A percentile compares a stretch with the other conserved stretches of the same genome.
These are phyloP conservation scores for Viola pubescens DNA, from an alignment of 441 rosid genomes.

Conservation along the genomic window DNA sequence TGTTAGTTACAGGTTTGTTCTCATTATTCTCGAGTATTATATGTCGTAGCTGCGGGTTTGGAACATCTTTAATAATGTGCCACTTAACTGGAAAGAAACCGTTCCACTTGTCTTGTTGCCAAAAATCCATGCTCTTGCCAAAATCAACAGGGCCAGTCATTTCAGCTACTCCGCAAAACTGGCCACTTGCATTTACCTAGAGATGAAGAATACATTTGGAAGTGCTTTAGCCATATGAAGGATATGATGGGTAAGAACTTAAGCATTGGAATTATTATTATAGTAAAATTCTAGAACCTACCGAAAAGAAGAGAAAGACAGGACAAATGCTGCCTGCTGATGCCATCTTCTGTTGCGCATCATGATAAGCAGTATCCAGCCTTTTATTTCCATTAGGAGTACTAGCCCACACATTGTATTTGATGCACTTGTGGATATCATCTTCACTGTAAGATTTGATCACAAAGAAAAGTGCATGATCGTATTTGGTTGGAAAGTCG, in stretches of 20 bases:
- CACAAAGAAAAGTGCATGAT: slow-evolving; percentile 55
- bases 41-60: slow-evolving; percentile 55
- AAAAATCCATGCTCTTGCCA: slow-evolving; percentile 67
- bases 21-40: slow-evolving; percentile 69
- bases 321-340: slow-evolving; percentile 47
- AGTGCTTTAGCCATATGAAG: neutral
- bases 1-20: slow-evolving; percentile 72
- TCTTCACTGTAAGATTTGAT: slow-evolving; percentile 82
- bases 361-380: slow-evolving; percentile 52
- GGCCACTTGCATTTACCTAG: slow-evolving; percentile 91
- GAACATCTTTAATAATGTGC: slow-evolving; percentile 78
- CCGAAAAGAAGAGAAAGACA: slow-evolving; percentile 69
- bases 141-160: slow-evolving; percentile 81
- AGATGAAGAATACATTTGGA: neutral
- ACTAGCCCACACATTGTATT: slow-evolving; percentile 74
- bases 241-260: neutral
- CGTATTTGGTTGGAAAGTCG: slow-evolving; percentile 40
- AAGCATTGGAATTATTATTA: neutral
- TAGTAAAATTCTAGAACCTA: slow-evolving; percentile 12
- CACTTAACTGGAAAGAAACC: slow-evolving; percentile 85
- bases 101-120: slow-evolving; percentile 97
- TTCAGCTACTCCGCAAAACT: slow-evolving; percentile 90
- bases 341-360: slow-evolving; percentile 41
- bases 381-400: slow-evolving; percentile 79
- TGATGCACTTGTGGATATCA: slow-evolving; percentile 82